phyloP scores from a whole-genome alignment of 1,139 yeast genomes.

The Scheffersomyces stambukii region DNA sequence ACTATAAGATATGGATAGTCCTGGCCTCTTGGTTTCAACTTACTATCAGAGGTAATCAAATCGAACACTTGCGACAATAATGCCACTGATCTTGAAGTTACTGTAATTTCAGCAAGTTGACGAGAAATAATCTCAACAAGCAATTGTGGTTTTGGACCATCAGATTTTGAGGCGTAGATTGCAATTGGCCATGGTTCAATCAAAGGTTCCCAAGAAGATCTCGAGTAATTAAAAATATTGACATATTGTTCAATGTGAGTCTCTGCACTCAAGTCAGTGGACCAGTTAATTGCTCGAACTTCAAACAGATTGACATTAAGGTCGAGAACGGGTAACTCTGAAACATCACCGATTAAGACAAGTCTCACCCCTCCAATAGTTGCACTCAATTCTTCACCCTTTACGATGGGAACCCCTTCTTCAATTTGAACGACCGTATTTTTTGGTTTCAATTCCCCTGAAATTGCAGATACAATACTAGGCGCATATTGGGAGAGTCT shows the following conservation, averaged over 20 bases:
- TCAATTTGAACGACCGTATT: slow-evolving; percentile 5
- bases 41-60: slow-evolving; percentile 51
- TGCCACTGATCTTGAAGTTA: slow-evolving; percentile 79
- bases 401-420: slow-evolving; percentile 40
- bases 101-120: slow-evolving; percentile 71
- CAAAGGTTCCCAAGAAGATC: slow-evolving; percentile 95
- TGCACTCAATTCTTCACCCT: slow-evolving; percentile 70
- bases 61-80: slow-evolving; percentile 65
- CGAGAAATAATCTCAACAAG: slow-evolving; percentile 65
- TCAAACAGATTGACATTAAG: slow-evolving; percentile 73
- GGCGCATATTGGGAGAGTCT: slow-evolving; percentile 64
- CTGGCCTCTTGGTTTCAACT: slow-evolving; percentile 65
- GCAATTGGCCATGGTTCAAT: slow-evolving; percentile 86
- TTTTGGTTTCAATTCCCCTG: slow-evolving; percentile 14
- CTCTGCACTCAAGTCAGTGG: slow-evolving; percentile 75
- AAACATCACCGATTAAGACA: slow-evolving; percentile 88
- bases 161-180: slow-evolving; percentile 55
- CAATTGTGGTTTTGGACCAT: slow-evolving; percentile 45
- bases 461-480: slow-evolving; percentile 47
- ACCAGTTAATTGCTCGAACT: slow-evolving; percentile 79
- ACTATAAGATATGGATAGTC: slow-evolving; percentile 77
- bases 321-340: slow-evolving; percentile 89
- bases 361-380: slow-evolving; percentile 79
- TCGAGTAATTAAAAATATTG: slow-evolving; percentile 84
- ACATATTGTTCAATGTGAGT: slow-evolving; percentile 64